Base-by-base conservation (phyloP, 78 protist genomes). In the Dictyostelium citrinum region DNA sequence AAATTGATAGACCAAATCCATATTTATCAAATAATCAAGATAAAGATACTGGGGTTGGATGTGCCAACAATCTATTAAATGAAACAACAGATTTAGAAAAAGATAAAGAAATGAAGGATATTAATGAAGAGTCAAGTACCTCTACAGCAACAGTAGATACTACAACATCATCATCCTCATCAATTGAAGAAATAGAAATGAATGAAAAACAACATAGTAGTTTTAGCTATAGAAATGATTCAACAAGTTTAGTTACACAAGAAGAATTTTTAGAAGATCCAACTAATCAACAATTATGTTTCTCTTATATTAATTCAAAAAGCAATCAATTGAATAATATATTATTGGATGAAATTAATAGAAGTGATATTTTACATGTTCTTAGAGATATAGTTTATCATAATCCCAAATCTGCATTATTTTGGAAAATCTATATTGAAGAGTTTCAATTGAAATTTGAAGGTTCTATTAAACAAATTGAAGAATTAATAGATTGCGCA, bases 371-470 rank as follows among this genome's bases (percentile, higher is more conserved):
- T 12, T 20, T 86, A 17, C 49, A 29, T 24, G 49, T 11, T 3
- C 51, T 86, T 1, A 17, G 27, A 29, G 85, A 77, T 16, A 86
- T 86, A 64, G 92, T 86, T 5, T n/a, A 60, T 20, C 3, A 86
- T 31, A 75, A 86, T 64, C 35, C 80, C 6, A 24, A 27, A 0
- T 61, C 77, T 17, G 81, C 17, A 41, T 14, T 86, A 7, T 86
- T 77, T 46, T 86, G 92, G 92, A 86, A 86, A 49, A 77, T 77
- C 45, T 86, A 86, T 45, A n/a, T 86, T 11, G 92, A 86, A 33
- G 78, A 76, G 1, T 86, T 76, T 43, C 70, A 72, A 45, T 8
- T 60, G 1, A 86, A 86, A 60, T 84, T 43, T 51, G 82, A 67
- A 16, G 79, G 79, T 46, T 61, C 79, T n/a, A 27, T 64, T 12